Evolutionary conservation across 345 rosid species (phyloP), one percentile per base, ranked within the genome.

Genomic region (Brassica incana): DNA sequence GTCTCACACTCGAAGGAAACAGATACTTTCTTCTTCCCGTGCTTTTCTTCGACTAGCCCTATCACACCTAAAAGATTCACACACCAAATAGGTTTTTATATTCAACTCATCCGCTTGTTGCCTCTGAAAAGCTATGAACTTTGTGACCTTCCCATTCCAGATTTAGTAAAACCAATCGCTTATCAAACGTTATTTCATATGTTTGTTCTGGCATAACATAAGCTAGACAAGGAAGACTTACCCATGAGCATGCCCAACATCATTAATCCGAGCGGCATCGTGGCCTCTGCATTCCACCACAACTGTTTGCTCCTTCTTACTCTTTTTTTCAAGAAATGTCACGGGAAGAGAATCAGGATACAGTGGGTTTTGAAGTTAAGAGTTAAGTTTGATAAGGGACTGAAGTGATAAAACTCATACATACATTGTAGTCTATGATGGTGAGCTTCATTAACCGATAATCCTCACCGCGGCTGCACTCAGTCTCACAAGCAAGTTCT

Each of bases 391-490:
- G 11, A 15, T 5, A 18, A 15, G 5, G 12, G 11, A 3, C 0
- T 9, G 8, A 62, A 65, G 32, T 8, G 33, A 77, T 30, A 30
- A 65, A 40, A 29, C 11, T 23, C 18, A 18, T 18, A 18, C 59
- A 40, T 85, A 95, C 96, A 63, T 35, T 87, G 89, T 84, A 95
- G 84, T 89, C 95, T 35, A 81, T 87, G 84, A 95, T 89, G 14
- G 94, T 75, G 73, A 95, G 94, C 80, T 90, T 95, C 84, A 93
- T 86, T 82, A 91, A 84, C 74, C 95, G 89, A 85, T 90, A 90
- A 80, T 95, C 99, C 79, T 93, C 97, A 14, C 99, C 96, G 67
- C 90, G 89, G 85, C 96, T 95, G 82, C 99, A 93, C 77, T 93
- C 99, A 85, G 90, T 87, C 79, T 95, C 97, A 67, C 97, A 95